A percentile compares a stretch with the other conserved stretches of the same genome.
Conservation (phyloP, 352 stramenopile genomes). For the Phytophthora podocarpi region DNA sequence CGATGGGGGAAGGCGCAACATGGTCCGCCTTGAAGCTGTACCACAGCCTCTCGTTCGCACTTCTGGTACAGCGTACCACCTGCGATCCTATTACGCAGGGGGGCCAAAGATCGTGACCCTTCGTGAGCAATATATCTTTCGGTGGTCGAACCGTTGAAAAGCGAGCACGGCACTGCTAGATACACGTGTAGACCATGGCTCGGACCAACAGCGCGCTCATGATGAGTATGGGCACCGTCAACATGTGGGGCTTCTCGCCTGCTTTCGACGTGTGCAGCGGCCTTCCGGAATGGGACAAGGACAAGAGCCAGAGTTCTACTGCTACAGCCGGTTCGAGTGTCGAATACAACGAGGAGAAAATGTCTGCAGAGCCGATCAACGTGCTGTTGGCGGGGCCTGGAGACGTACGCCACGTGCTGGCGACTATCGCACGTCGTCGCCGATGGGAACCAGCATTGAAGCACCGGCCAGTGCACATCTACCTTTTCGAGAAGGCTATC, state of each 20-base stretch:
- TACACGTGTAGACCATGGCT: slow-evolving; percentile 55
- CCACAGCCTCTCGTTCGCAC: no score
- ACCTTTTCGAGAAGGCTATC: slow-evolving; percentile 85
- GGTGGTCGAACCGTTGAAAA: slow-evolving; percentile 13
- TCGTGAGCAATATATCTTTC: slow-evolving; percentile 31
- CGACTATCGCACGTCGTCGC: slow-evolving; percentile 51
- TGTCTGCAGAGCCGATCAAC: slow-evolving; percentile 37
- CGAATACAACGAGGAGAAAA: slow-evolving; percentile 13
- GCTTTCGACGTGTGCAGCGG: slow-evolving; percentile 62
- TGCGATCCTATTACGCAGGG: slow-evolving; percentile 6
- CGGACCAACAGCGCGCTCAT: slow-evolving; percentile 58
- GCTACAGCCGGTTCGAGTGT: background rate
- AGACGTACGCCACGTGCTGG: slow-evolving; percentile 81
- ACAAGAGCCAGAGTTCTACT: background rate
- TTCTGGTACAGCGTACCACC: slow-evolving; percentile 25
- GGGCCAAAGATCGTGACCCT: slow-evolving; percentile 26
- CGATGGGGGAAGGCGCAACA: background rate
- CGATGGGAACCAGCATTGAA: slow-evolving; percentile 36
- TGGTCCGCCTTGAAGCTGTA: slow-evolving; percentile 16
- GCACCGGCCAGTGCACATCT: slow-evolving; percentile 78
- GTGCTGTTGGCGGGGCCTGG: slow-evolving; percentile 70
- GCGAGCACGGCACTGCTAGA: slow-evolving; percentile 1
- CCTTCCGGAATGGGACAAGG: slow-evolving; percentile 5
- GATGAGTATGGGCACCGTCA: slow-evolving; percentile 83
- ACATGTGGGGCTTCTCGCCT: slow-evolving; percentile 89